Evolutionary conservation across 139 green algal species (phyloP), one percentile per base, ranked within the genome.

Genomic region (Micromonas pusilla): DNA sequence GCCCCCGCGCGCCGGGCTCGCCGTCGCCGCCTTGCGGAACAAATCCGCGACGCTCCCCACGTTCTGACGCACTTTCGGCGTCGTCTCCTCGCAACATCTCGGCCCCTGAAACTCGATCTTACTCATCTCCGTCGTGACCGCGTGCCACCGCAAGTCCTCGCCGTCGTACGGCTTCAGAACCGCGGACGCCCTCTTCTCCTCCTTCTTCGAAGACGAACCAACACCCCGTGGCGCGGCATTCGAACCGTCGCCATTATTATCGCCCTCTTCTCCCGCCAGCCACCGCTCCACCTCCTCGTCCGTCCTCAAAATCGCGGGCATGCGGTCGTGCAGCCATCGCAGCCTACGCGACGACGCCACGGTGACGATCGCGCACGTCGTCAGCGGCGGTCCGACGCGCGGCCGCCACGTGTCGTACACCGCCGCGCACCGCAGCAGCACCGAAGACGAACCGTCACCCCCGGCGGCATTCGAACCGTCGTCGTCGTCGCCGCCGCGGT

Each of bases 281-380:
- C 89, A 92, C 1, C 28, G 28, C 32, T 66, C 66, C 38, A 73
- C 75, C 3, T 73, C 81, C 52, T 80, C 79, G 5, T 82, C 28
- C 28, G 60, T 76, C 6, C 57, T 74, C 28, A 96, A 85, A 6
- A 96, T 67, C 25, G 90, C 89, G 0, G 91, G 91, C 91, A 94
- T 93, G 52, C 91, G 84, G 87, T 92, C 85, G 77, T 96, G 91
- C 75, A 96, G 86, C 89, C 66, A 73, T 39, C 20, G 20, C 30
- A 73, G 66, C 79, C 79, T 70, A 73, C 73, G 20, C 23, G 32
- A 32, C 36, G 38, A 5, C 28, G 3, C 45, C 21, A 32, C 31
- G 6, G 25, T 77, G 28, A 77, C 62, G 38, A 96, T 92, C n/a
- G 91, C 92, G 81, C 79, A 89, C 16, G 84, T 91, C 71, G 76